Evolutionary conservation across 345 rosid genomes (phyloP), one percentile per base, ranked within the genome.

Genomic region (Clarkia xantiana): DNA sequence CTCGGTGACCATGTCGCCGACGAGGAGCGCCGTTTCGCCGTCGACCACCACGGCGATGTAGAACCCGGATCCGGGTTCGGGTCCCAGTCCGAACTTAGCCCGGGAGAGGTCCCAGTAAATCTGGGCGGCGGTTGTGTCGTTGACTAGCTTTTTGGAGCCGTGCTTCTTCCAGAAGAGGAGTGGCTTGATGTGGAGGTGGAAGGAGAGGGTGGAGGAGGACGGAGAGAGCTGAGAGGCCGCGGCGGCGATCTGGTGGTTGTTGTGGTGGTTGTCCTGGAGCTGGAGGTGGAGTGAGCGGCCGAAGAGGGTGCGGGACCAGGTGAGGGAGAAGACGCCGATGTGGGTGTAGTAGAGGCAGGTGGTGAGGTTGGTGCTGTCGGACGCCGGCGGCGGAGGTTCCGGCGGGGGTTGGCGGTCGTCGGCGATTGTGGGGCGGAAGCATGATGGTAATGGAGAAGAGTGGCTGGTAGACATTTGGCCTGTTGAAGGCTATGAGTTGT

Each of bases 281-380:
- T 72, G 62, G 67, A 86, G 90, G 57, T 74, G 66, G 51, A 86
- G 69, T n/a, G 90, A 81, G 67, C 81, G 93, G 54, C 98, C 94
- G 46, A 84, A 58, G 62, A 82, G 72, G 49, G 71, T 67, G 2
- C 77, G 57, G 9, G 96, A 81, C 98, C 96, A 91, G 14, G 96
- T 84, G 10, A 91, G 75, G 43, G 89, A 80, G 59, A 86, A 91
- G 4, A 81, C 62, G 8, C 98, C 98, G 12, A 80, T 76, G 39
- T 64, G 72, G 29, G 96, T 86, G 49, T 78, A 73, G 80, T 86
- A 91, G 2, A 86, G 70, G 42, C 80, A 80, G 6, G 90, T 82
- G 11, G 81, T 74, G 3, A 81, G 78, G 55, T 72, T 69, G 2
- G 78, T 52, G 48, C 77, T 80, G n/a, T 71, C 82, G 39, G 74